Evolutionary conservation across 306 rosid genomes (phyloP), one percentile per base, ranked within the genome.

Genomic region (Macrotyloma uniflorum): DNA sequence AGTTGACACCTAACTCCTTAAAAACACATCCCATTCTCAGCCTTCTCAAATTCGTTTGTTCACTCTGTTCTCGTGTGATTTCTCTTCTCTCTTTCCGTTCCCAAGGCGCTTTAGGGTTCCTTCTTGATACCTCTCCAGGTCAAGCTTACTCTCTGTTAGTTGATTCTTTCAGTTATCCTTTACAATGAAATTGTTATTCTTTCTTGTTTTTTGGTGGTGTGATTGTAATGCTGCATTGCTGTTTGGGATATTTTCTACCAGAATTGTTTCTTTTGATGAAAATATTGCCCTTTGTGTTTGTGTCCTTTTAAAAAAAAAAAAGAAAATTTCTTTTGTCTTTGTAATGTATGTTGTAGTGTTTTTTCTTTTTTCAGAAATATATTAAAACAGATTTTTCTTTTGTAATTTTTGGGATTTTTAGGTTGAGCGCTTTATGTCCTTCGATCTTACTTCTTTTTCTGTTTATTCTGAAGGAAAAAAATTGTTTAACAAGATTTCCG

Each of bases 181-280:
- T 59, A 0, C 13, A 24, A 12, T 57, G 28, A 5, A 14, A 15
- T 22, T 20, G 4, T 38, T 73, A 5, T 4, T 4, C 1, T 20
- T 9, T 8, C 8, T 8, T 3, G 19, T 43, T 0, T 68, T 49
- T n/a, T 26, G 35, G 10, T 53, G 12, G 50, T 70, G 40, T 23
- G 28, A 57, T 57, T 26, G 38, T 73, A 5, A 30, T 40, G 70
- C 45, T 62, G 33, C 79, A 82, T 70, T 76, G 28, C n/a, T 40
- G 45, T 76, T 58, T 59, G n/a, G 14, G 12, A 46, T 45, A 5
- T 55, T 38, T 49, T 14, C 11, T 61, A 14, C 18, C 18, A 0
- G 5, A 5, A 0, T 9, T 58, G 14, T 24, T 23, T 26, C 8
- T 28, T 0, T 57, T 23, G 3, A 8, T 38, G 42, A 36, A 36